Base-by-base conservation (phyloP, 1,284 basidiomycete genomes). In the Microbotryum scabiosae region DNA sequence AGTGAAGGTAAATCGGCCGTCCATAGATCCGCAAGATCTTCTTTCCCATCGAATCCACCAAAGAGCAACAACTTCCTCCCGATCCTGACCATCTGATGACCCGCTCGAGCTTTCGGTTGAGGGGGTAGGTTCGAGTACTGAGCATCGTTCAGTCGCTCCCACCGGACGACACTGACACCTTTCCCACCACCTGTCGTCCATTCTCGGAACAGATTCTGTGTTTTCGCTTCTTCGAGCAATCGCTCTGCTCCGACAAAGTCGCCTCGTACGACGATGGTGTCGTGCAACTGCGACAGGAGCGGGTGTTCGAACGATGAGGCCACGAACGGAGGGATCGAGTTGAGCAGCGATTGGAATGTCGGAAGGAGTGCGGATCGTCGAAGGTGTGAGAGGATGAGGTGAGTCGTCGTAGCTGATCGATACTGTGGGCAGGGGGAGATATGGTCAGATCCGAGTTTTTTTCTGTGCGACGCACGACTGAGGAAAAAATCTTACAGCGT, bases 31-130 rank as follows among this genome's bases (percentile, higher is more conserved):
- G 64, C 71, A 3, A 75, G 63, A 36, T 76, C 75, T 16, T 60
- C 55, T 9, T 53, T n/a, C 14, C 75, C 75, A 48, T 75, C 72
- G 73, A 73, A 76, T 6, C 75, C 75, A 10, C 75, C 75, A 44
- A 70, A 74, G 20, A 76, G 68, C 36, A 74, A 69, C 3, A 73
- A 56, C 45, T 67, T 71, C 18, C 71, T 62, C 4, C 70, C 61
- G 44, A 75, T 71, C 21, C 73, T 60, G 16, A 73, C 72, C 67
- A 76, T 70, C 30, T 72, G 68, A 54, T 75, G 75, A 1, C 75
- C 75, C 18, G 73, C 75, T 9, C 75, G 51, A 8, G 71, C 69
- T 0, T 63, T 59, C 1, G 74, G 72, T 9, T 46, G 36, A 18
- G 48, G 46, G 21, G 44, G 44, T 26, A 28, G 41, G 10, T 26